Evolutionary conservation across 257 asterid genomes (phyloP).

Genomic region (Plantago elongata): DNA sequence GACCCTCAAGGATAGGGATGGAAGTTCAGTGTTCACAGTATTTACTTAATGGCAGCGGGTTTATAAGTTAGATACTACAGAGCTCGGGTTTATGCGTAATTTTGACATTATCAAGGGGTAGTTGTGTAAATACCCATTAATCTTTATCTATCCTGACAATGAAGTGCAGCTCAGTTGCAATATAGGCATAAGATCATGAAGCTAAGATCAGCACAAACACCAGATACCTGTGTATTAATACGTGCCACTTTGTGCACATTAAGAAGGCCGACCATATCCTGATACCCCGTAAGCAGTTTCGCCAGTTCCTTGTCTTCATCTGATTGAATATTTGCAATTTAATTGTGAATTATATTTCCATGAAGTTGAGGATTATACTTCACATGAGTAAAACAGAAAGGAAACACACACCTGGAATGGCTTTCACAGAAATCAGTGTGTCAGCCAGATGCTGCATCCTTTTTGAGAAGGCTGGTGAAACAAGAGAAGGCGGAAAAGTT

Average conservation of each 20-base stretch:
- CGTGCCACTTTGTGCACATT: constrained; percentile 89
- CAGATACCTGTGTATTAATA: constrained; percentile 73
- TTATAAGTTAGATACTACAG: too few species aligned
- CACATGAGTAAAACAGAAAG: too few species aligned
- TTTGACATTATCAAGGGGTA: too few species aligned
- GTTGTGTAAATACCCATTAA: too few species aligned
- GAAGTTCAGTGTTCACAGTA: too few species aligned
- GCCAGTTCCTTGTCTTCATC: constrained; percentile 96
- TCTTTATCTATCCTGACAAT: too few species aligned
- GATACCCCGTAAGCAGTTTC: constrained; percentile 90
- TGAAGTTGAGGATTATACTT: background rate
- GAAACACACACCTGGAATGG: constrained; percentile 61
- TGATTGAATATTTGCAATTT: constrained; percentile 26
- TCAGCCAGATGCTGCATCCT: constrained; percentile 97
- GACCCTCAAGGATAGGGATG: too few species aligned
- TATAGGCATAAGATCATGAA: background rate
- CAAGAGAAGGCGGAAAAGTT: constrained; percentile 78
- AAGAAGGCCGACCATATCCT: constrained; percentile 95
- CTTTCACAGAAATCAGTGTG: constrained; percentile 76
- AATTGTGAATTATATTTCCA: constrained; percentile 14
- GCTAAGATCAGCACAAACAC: constrained; percentile 11
- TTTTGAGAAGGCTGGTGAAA: constrained; percentile 61
- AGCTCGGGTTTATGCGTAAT: too few species aligned
- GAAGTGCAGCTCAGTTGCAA: too few species aligned
- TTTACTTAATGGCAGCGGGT: too few species aligned